Evolutionary conservation across 441 rosid genomes (phyloP).

Genomic region (Arabidopsis hybrid): DNA sequence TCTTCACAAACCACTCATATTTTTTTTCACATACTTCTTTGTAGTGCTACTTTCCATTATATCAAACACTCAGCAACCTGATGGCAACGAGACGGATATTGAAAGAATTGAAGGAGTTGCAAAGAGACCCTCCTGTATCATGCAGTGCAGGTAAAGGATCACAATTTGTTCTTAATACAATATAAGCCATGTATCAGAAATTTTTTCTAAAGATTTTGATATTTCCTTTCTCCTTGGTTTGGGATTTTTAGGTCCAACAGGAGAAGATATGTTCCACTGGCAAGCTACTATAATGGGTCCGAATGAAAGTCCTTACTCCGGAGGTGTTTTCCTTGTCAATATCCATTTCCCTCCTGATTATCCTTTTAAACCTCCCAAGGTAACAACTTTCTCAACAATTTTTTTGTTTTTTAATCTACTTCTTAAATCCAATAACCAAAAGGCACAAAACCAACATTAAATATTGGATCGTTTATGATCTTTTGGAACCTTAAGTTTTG

Average conservation of each 20-base stretch:
- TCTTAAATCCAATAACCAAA: too few relatives aligned
- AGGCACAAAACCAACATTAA: background rate
- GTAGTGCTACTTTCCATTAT: slow-evolving; percentile 5
- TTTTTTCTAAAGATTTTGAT: slow-evolving; percentile 17
- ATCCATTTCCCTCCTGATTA: slow-evolving; percentile 67
- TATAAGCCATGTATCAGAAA: slow-evolving; percentile 24
- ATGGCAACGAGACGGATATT: slow-evolving; percentile 69
- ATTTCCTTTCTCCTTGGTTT: background rate
- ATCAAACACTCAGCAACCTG: background rate
- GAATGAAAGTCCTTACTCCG: slow-evolving; percentile 62
- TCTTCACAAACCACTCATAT: slow-evolving; percentile 10
- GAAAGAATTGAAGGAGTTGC: slow-evolving; percentile 72
- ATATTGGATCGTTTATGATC: background rate
- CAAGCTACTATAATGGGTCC: slow-evolving; percentile 76
- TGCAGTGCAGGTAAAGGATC: slow-evolving; percentile 65
- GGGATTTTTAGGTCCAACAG: slow-evolving; percentile 54
- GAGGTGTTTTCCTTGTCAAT: slow-evolving; percentile 66
- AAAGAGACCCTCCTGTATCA: slow-evolving; percentile 73
- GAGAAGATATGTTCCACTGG: slow-evolving; percentile 70
- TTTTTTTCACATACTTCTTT: slow-evolving; percentile 12
- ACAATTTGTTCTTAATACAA: background rate
- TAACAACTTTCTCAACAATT: slow-evolving; percentile 7
- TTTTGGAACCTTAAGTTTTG: too few relatives aligned
- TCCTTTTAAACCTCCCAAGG: slow-evolving; percentile 77
- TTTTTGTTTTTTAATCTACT: too few relatives aligned